Conservation (phyloP, 495 filamentous ascomycete genomes). For the Acidiella bohemica region DNA sequence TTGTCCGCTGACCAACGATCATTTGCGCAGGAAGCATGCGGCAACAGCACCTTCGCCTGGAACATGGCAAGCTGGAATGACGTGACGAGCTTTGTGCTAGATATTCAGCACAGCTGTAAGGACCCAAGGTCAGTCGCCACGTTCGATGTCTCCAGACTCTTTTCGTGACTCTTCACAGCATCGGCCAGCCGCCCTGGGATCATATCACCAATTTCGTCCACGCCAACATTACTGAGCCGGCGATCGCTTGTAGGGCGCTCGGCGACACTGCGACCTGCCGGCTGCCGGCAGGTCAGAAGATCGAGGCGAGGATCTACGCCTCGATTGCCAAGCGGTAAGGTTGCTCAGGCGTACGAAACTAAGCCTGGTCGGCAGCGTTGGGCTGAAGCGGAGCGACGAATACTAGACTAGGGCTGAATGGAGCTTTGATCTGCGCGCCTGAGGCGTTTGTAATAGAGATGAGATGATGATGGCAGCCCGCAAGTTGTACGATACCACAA, state of each 20-base stretch:
- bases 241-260: background rate
- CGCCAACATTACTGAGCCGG: background rate
- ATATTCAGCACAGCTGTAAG: conserved; percentile 14
- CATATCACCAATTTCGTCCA: conserved; percentile 8
- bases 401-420: too few species aligned
- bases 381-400: too few species aligned
- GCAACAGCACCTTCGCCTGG: conserved; percentile 17
- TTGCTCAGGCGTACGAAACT: too few species aligned
- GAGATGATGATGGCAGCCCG: too few species aligned
- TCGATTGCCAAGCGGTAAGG: conserved; percentile 5
- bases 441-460: too few species aligned
- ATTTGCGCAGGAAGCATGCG: conserved; percentile 11
- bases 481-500: too few species aligned
- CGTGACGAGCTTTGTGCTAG: conserved; percentile 3
- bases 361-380: too few species aligned
- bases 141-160: background rate
- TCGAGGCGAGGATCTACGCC: conserved; percentile 12
- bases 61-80: conserved; percentile 9
- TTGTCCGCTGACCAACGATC: background rate
- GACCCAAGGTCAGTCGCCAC: conserved; percentile 13
- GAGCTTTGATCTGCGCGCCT: too few species aligned
- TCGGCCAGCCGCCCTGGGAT: conserved; percentile 13
- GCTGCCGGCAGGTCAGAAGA: background rate
- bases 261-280: conserved; percentile 3
- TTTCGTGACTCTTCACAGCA: background rate